phyloP scores from a whole-genome alignment of 352 stramenopile genomes.

The Pythium myriotylum region DNA sequence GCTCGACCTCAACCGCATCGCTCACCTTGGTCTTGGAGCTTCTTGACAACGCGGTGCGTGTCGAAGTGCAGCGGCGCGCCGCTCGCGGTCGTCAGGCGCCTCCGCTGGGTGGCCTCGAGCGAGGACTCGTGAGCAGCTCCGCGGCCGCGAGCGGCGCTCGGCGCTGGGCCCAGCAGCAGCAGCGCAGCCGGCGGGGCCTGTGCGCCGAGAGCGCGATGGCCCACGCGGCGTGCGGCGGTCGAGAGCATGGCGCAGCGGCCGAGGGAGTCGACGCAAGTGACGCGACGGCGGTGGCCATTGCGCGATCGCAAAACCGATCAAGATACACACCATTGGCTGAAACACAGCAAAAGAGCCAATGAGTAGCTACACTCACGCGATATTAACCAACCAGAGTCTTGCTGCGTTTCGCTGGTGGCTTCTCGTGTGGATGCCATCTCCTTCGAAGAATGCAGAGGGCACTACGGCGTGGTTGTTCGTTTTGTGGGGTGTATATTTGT shows the following conservation, averaged over 20 bases:
- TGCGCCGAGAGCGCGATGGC: neutral
- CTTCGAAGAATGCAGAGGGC: too few relatives aligned
- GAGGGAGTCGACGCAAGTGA: neutral
- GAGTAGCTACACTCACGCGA: neutral
- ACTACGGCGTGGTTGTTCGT: neutral
- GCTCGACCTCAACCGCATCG: neutral
- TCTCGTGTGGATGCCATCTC: neutral
- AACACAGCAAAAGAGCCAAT: neutral
- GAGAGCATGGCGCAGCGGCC: neutral
- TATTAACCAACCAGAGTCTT: neutral
- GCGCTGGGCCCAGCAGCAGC: neutral
- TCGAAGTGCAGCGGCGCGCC: slow-evolving; percentile 27
- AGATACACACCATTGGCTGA: neutral
- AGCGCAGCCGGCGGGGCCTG: neutral
- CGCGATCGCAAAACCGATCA: neutral
- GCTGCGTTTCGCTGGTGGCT: neutral
- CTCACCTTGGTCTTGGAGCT: slow-evolving; percentile 71
- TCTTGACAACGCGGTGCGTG: slow-evolving; percentile 80
- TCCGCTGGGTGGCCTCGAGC: neutral
- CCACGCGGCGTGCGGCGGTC: neutral
- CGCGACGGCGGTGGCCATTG: slow-evolving; percentile 1
- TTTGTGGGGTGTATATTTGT: neutral
- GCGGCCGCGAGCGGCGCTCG: neutral
- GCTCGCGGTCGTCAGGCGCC: slow-evolving; percentile 24
- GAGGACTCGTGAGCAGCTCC: neutral